A percentile compares a stretch with the other conserved stretches of the same genome.
phyloP scores from a whole-genome alignment of 352 stramenopile species.

The Pythium dissotocum region DNA sequence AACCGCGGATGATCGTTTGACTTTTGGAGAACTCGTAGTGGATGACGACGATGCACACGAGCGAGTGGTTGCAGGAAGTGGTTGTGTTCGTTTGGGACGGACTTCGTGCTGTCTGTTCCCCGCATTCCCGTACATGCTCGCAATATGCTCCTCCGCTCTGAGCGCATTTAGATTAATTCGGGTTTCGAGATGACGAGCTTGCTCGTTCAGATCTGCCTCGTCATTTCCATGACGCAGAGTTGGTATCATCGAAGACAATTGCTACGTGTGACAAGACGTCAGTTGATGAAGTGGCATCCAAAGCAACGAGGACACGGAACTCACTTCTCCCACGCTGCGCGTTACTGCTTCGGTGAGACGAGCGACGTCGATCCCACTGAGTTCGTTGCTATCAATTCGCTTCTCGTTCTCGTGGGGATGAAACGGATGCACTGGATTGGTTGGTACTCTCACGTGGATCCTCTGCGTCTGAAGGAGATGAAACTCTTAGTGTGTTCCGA shows the following conservation, averaged over 20 bases:
- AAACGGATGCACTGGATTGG: neutral
- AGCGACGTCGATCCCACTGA: neutral
- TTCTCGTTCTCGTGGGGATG: neutral
- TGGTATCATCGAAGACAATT: slow-evolving; percentile 15
- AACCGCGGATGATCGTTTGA: neutral
- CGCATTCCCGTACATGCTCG: slow-evolving; percentile 17
- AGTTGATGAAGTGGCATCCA: neutral
- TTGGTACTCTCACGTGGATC: neutral
- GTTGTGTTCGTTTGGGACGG: neutral
- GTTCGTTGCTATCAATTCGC: neutral
- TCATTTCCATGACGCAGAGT: slow-evolving; percentile 9
- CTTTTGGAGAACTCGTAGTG: neutral
- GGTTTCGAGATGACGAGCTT: slow-evolving; percentile 35
- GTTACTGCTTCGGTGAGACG: slow-evolving; percentile 1
- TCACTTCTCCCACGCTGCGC: slow-evolving; percentile 4
- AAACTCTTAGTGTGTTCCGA: neutral
- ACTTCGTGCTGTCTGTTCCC: neutral
- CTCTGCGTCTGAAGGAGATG: neutral
- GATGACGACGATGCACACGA: neutral
- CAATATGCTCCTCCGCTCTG: slow-evolving; percentile 33
- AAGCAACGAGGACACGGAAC: neutral
- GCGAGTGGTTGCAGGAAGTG: neutral
- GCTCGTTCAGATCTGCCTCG: slow-evolving; percentile 21
- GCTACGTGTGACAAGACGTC: neutral
- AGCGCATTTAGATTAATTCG: slow-evolving; percentile 30